These are phyloP conservation scores for Eimeria maxima DNA, from an alignment of 169 alveolate species.

Conservation along the genomic window DNA sequence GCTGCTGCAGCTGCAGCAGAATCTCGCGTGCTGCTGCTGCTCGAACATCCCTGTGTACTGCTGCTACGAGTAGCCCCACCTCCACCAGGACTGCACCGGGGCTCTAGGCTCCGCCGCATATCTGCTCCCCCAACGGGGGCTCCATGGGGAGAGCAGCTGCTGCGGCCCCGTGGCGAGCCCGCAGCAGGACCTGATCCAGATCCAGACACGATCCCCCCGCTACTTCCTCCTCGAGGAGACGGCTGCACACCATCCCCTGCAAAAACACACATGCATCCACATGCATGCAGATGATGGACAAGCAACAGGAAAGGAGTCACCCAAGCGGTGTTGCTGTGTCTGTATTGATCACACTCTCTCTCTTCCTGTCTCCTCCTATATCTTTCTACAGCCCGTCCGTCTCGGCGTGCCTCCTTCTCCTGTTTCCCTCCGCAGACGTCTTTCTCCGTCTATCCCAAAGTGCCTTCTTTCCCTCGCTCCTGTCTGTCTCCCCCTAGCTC, in stretches of 20 bases:
- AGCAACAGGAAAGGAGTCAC: not conserved
- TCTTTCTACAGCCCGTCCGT: too few species aligned
- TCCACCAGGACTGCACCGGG: slow-evolving; percentile 14
- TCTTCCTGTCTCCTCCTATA: too few species aligned
- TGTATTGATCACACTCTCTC: too few species aligned
- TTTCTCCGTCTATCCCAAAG: too few species aligned
- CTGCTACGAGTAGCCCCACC: slow-evolving; percentile 41
- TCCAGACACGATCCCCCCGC: slow-evolving; percentile 2
- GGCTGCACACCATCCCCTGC: slow-evolving; percentile 13
- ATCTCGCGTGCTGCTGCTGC: slow-evolving; percentile 56
- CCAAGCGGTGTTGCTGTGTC: not conserved
- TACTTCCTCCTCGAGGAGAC: slow-evolving; percentile 1
- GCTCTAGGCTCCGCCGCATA: slow-evolving; percentile 37
- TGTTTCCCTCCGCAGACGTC: too few species aligned
- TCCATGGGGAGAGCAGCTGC: not conserved
- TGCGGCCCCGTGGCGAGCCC: not conserved
- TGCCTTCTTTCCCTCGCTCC: too few species aligned
- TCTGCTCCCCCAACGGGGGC: not conserved
- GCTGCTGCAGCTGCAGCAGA: not conserved
- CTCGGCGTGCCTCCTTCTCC: too few species aligned
- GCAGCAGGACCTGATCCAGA: not conserved
- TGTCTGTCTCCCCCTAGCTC: not conserved
- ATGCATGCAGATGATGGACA: too few species aligned
- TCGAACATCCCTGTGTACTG: slow-evolving; percentile 45
- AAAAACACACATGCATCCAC: too few species aligned